A percentile compares a stretch with the other conserved stretches of the same genome.
These are phyloP conservation scores for Nakazawaea siamensis DNA, from an alignment of 805 yeast species.

Conservation along the genomic window DNA sequence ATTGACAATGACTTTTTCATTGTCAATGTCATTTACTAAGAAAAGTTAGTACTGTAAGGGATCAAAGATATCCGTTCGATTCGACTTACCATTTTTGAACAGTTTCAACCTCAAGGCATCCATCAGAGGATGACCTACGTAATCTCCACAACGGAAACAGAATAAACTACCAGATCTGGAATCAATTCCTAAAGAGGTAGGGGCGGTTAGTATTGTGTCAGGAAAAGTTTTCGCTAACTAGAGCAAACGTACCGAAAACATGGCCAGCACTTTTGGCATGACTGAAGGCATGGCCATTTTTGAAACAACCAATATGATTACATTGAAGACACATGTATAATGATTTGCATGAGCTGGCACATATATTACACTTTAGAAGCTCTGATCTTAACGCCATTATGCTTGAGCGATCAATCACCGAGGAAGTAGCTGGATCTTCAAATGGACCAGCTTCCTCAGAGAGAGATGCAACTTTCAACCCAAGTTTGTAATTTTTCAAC, in stretches of 20 bases:
- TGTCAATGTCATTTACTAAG: too few species aligned
- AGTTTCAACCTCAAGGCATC: too few species aligned
- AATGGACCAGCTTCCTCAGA: conserved; percentile 14
- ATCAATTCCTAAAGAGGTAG: conserved; percentile 57
- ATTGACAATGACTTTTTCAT: too few species aligned
- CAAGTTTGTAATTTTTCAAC: conserved; percentile 41
- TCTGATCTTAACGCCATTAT: conserved; percentile 32
- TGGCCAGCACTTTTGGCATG: conserved; percentile 45
- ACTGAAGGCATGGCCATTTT: conserved; percentile 32
- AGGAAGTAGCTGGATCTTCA: conserved; percentile 28
- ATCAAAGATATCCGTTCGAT: too few species aligned
- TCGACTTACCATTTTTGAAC: too few species aligned
- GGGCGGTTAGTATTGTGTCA: too few species aligned
- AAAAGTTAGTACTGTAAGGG: too few species aligned
- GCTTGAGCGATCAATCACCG: conserved; percentile 26
- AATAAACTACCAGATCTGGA: conserved; percentile 58
- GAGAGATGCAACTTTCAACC: conserved; percentile 34
- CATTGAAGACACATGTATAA: conserved; percentile 68
- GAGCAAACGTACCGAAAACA: conserved; percentile 39
- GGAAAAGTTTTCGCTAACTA: too few species aligned
- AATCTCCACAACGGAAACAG: conserved; percentile 75
- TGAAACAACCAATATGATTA: conserved; percentile 67
- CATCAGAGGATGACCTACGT: conserved; percentile 52
- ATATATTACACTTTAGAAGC: conserved; percentile 43
- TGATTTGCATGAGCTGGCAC: conserved; percentile 32